Percentiles rank a stretch among this genome's conserved stretches.
These are phyloP conservation scores for Trichophyton verrucosum DNA, from an alignment of 2,329 filamentous ascomycete species.

Conservation along the genomic window DNA sequence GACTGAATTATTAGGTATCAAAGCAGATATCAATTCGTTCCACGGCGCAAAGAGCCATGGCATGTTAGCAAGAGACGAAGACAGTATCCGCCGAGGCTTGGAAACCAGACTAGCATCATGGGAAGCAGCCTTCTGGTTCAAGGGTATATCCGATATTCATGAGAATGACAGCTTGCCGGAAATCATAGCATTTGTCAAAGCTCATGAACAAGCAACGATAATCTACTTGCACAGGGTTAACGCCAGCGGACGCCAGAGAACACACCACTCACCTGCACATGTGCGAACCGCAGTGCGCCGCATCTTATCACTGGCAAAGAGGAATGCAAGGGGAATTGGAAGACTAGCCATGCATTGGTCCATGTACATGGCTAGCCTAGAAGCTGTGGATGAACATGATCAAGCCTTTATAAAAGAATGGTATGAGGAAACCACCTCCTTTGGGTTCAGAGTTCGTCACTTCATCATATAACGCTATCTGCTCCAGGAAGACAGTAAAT, in stretches of 20 bases:
- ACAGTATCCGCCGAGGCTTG: neutral
- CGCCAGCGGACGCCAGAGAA: conserved; percentile 20
- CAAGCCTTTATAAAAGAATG: conserved; percentile 21
- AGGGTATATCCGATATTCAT: conserved; percentile 29
- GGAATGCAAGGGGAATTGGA: conserved; percentile 23
- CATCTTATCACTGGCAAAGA: conserved; percentile 21
- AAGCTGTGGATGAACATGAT: conserved; percentile 19
- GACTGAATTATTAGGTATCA: neutral
- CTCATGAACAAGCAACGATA: conserved; percentile 27
- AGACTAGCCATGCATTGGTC: conserved; percentile 25
- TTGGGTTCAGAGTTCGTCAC: neutral
- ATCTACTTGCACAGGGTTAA: conserved; percentile 24
- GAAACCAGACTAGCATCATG: neutral
- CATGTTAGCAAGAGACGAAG: neutral
- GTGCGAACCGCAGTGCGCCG: conserved; percentile 19
- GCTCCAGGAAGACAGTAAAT: neutral
- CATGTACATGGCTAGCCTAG: conserved; percentile 25
- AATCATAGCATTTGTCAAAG: conserved; percentile 26
- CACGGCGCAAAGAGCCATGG: neutral
- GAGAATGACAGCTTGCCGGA: conserved; percentile 23
- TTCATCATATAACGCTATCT: neutral
- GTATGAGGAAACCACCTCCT: neutral
- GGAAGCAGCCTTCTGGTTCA: neutral
- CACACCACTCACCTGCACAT: conserved; percentile 13
- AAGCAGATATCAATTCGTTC: neutral